phyloP scores from a whole-genome alignment of 371 early-diverging fungal species.

The Mucor racemosus region DNA sequence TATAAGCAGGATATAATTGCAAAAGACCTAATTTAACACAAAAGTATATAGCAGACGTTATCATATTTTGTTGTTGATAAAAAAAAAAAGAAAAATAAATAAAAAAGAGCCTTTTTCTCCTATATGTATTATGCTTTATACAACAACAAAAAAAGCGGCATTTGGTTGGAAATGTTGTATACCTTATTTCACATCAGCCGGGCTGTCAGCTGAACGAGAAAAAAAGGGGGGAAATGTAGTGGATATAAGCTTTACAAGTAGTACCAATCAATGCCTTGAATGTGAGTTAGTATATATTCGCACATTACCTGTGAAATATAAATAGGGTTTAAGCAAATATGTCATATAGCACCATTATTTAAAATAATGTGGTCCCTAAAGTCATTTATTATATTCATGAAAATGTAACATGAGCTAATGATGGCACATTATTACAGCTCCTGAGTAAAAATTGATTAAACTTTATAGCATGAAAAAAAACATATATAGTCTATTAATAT shows the following conservation, averaged over 20 bases:
- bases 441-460: too few species aligned
- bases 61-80: slow-evolving; percentile 17
- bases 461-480: too few species aligned
- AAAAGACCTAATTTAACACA: slow-evolving; percentile 38
- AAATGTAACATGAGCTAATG: too few species aligned
- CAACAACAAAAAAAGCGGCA: not conserved
- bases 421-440: too few species aligned
- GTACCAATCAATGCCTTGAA: not conserved
- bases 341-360: not conserved
- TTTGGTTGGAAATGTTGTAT: slow-evolving; percentile 14
- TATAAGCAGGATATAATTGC: slow-evolving; percentile 52
- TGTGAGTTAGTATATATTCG: too few species aligned
- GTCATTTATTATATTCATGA: too few species aligned
- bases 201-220: slow-evolving; percentile 8
- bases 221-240: not conserved
- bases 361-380: not conserved
- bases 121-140: not conserved
- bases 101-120: not conserved
- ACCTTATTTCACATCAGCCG: slow-evolving; percentile 7
- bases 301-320: too few species aligned
- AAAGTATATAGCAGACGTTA: slow-evolving; percentile 40
- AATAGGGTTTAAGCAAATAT: not conserved
- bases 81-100: slow-evolving; percentile 12
- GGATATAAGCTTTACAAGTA: not conserved
- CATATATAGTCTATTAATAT: too few species aligned